A percentile compares a stretch with the other conserved stretches of the same genome.
Evolutionary conservation across 1,139 yeast genomes (phyloP).

Genomic region (Pichia sp.): DNA sequence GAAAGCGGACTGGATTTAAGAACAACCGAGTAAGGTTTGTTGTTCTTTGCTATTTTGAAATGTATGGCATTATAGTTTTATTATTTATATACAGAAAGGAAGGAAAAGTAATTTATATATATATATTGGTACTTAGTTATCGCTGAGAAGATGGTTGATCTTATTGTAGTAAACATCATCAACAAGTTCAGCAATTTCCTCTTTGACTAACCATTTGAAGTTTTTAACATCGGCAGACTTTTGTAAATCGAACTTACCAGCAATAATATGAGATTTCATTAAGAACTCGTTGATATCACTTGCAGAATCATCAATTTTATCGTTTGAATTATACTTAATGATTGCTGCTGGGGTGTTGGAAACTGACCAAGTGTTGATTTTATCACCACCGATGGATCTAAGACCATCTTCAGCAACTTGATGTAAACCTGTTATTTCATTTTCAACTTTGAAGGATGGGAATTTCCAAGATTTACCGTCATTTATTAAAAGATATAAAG

Average conservation of each 20-base stretch:
- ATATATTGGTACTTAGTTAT: conserved; percentile 1
- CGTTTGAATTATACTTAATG: conserved; percentile 30
- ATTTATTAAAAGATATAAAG: conserved; percentile 66
- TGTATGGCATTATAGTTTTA: neutral
- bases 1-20: neutral
- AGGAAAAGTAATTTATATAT: no score
- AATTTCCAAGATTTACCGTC: conserved; percentile 52
- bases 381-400: conserved; percentile 62
- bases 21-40: no score
- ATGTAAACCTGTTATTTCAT: conserved; percentile 48
- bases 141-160: conserved; percentile 20
- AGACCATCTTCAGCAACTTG: conserved; percentile 71
- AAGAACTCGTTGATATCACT: conserved; percentile 48
- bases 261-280: conserved; percentile 81
- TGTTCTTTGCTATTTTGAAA: neutral
- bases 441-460: conserved; percentile 54
- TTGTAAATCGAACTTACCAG: conserved; percentile 70
- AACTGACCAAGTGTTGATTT: conserved; percentile 81
- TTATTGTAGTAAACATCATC: conserved; percentile 46
- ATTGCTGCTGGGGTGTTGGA: conserved; percentile 84
- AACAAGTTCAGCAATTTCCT: conserved; percentile 60
- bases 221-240: conserved; percentile 31
- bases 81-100: conserved; percentile 3
- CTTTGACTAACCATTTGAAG: conserved; percentile 79
- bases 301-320: conserved; percentile 17